Conservation (phyloP, 192 early-diverging fungal genomes). For the Coemansia umbellata region DNA sequence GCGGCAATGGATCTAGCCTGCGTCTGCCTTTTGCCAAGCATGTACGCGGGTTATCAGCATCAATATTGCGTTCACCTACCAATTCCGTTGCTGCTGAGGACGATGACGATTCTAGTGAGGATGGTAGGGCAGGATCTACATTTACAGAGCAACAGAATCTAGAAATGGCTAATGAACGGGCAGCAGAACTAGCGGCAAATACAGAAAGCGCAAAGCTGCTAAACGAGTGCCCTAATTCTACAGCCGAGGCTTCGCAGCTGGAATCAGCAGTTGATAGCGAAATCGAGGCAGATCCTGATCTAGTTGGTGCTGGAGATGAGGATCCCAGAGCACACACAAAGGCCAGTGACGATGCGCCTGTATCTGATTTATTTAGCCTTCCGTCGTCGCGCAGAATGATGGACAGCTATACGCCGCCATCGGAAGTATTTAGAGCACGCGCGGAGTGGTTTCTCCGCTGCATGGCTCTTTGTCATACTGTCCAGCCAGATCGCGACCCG, state of each 20-base stretch:
- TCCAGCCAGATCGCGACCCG: conserved; percentile 65
- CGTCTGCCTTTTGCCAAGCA: conserved; percentile 6
- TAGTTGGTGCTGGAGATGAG: conserved; percentile 6
- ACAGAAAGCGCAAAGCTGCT: too few relatives aligned
- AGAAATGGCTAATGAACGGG: too few relatives aligned
- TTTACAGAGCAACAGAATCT: too few relatives aligned
- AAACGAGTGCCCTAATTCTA: too few relatives aligned
- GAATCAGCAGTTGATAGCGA: not conserved
- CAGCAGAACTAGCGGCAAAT: too few relatives aligned
- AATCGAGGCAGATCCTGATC: conserved; percentile 17
- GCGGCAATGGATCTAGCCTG: not conserved
- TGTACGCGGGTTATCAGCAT: conserved; percentile 29
- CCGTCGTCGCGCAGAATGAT: conserved; percentile 37
- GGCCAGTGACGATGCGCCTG: conserved; percentile 40
- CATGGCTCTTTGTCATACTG: conserved; percentile 80
- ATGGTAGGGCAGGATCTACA: too few relatives aligned
- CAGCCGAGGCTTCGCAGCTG: not conserved
- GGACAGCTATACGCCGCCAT: conserved; percentile 19
- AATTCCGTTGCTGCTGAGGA: not conserved
- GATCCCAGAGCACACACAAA: conserved; percentile 22
- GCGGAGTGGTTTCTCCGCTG: conserved; percentile 67
- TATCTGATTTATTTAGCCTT: conserved; percentile 29
- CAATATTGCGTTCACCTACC: conserved; percentile 7
- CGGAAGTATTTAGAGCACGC: conserved; percentile 37
- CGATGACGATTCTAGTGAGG: not conserved